Base-by-base conservation (phyloP, 75 land plant species). In the Sequoia sempervirens region DNA sequence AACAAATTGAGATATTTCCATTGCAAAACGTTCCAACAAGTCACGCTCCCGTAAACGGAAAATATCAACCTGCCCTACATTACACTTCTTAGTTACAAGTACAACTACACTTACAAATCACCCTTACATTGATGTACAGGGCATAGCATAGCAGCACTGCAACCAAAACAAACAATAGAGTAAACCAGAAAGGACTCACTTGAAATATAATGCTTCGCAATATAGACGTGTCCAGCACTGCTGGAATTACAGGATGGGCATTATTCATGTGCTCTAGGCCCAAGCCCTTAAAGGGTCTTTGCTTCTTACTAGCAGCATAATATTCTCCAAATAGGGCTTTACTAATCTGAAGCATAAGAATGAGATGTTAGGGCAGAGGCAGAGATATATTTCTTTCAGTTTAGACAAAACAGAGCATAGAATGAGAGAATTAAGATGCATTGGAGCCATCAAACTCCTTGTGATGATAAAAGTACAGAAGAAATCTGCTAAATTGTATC, bases 191-290 rank as follows among this genome's bases (percentile, higher is more conserved):
- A 34, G 36, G 28, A 4, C 78, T 54, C 86, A 94, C 95, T 89
- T 94, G 95, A 53, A 94, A 92, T 54, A 89, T 83, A 75, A 86
- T 84, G 84, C 89, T 85, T 58, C 93, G 89, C 50, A 92, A 88
- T 66, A 74, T 82, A 54, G 84, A 79, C 13, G 84, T 83, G 61
- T 90, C 87, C 14, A 93, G 84, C 54, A 81, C 79, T 36, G 85
- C 82, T 61, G 97, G 95, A 79, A 96, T 88, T 43, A 89, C 86
- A 82, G 99, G 97, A 26, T 79, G 84, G 52, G 92, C 78, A 28
- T 83, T 88, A 79, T 96, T 95, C 93, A 96, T 89, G 70, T 96
- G 98, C 81, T 94, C 97, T 75, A 96, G 70, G 3, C 98, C 95
- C 68, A 95, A 70, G 20, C 92, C 98, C 80, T 88, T 88, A 38